phyloP scores from a whole-genome alignment of 805 yeast genomes.

The Zygosaccharomyces rouxii region DNA sequence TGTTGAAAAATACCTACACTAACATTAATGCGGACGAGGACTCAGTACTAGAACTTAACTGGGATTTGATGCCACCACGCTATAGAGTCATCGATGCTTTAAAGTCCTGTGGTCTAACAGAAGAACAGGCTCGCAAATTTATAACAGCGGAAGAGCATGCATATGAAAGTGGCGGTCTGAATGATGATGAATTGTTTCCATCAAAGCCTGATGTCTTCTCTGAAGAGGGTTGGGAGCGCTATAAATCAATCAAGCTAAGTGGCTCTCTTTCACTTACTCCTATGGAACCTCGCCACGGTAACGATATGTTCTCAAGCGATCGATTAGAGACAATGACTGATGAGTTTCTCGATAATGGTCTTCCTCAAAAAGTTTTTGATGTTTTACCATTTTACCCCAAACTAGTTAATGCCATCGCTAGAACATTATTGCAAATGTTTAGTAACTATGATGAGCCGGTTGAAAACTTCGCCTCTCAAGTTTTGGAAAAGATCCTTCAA shows the following conservation, averaged over 20 bases:
- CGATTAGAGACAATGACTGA: constrained; percentile 41
- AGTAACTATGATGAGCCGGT: constrained; percentile 32
- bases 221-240: constrained; percentile 35
- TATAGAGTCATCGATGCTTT: constrained; percentile 23
- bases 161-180: constrained; percentile 26
- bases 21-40: constrained; percentile 35
- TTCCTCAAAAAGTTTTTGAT: constrained; percentile 42
- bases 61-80: constrained; percentile 31
- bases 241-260: constrained; percentile 8
- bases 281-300: constrained; percentile 38
- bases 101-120: constrained; percentile 28
- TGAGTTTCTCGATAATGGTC: constrained; percentile 31
- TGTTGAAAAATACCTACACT: constrained; percentile 42
- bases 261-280: constrained; percentile 30
- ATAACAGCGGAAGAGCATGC: constrained; percentile 20
- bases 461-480: constrained; percentile 36
- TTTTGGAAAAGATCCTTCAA: constrained; percentile 38
- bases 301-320: constrained; percentile 35
- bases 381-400: constrained; percentile 44
- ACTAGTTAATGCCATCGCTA: constrained; percentile 37
- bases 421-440: constrained; percentile 38
- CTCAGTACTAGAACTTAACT: constrained; percentile 28
- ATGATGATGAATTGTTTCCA: constrained; percentile 9
- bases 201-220: constrained; percentile 26
- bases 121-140: constrained; percentile 29